Base-by-base conservation (phyloP, 495 filamentous ascomycete species). In the Neurospora tetraspora region DNA sequence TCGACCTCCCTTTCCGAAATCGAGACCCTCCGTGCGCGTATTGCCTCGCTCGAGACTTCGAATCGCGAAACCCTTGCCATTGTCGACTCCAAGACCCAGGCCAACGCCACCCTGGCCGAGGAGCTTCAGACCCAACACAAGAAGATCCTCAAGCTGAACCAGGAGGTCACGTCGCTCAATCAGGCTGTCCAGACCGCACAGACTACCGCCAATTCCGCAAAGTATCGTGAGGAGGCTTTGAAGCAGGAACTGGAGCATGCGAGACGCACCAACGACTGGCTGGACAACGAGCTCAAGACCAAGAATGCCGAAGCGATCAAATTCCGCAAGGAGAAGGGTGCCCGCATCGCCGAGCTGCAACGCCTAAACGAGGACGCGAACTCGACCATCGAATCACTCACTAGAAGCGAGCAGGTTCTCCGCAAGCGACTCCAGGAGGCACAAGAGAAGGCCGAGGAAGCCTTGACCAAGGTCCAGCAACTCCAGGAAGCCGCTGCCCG, bases 251-350 rank as follows among this genome's bases (percentile, higher is more conserved):
- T 98, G 70, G 93, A 96, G 34, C 84, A 93, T 31, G 88, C 94
- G 16, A 93, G 93, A 78, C 91, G 89, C 74, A 96, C 91, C 82
- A 94, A 93, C 74, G 96, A 98, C 72, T 98, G 93, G 91, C 90
- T 94, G 68, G 93, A 96, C 73, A 88, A 85, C 31, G 96, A 98
- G 80, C 84, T 98, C 31, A 94, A 96, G 82, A 94, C 93, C 0
- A 97, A 97, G 80, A 89, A 84, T 61, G 88, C 88, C 39, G 96
- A 98, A 76, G 88, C 92, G 65, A 87, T 93, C 72, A 97, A 94
- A 75, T 96, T 92, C 84, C 89, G 96, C 71, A 98, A 97, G 76
- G 96, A 99, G 79, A 98, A 98, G 85, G 90, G 90, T 75, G 88
- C 92, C 1, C 90, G 92, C 23, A 91, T 98, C 75, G 84, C 93